Conservation (phyloP, 192 early-diverging fungal genomes). For the Obelidium mucronatum region DNA sequence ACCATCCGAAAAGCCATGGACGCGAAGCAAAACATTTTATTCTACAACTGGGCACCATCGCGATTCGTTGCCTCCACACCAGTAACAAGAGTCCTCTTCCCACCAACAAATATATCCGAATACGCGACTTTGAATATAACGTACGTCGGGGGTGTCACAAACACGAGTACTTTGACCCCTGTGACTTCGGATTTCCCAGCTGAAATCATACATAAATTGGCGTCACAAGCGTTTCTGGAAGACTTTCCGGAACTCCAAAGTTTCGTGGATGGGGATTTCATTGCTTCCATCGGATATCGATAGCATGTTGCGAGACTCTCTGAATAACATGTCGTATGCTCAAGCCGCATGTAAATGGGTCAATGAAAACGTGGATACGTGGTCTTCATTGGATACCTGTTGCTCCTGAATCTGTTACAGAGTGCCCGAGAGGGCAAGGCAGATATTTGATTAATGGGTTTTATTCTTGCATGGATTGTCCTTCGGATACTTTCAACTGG, state of each 20-base stretch:
- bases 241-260: constrained; percentile 14
- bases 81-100: constrained; percentile 22
- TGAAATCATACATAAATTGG: constrained; percentile 26
- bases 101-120: constrained; percentile 1
- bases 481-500: constrained; percentile 21
- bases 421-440: constrained; percentile 9
- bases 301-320: too few relatives aligned
- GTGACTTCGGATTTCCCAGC: constrained; percentile 29
- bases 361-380: neutral
- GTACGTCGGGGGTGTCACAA: neutral
- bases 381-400: constrained; percentile 27
- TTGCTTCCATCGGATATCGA: too few relatives aligned
- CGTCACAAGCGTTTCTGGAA: neutral
- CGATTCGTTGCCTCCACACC: constrained; percentile 19
- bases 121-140: neutral
- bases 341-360: constrained; percentile 16
- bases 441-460: neutral
- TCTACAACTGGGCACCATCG: constrained; percentile 37
- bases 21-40: constrained; percentile 7
- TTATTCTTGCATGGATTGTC: constrained; percentile 24
- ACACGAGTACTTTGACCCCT: neutral
- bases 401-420: constrained; percentile 11
- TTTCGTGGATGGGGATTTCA: neutral
- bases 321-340: too few relatives aligned
- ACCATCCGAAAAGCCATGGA: constrained; percentile 19